Evolutionary conservation across 441 rosid genomes (phyloP).

Genomic region (Breynia disticha): DNA sequence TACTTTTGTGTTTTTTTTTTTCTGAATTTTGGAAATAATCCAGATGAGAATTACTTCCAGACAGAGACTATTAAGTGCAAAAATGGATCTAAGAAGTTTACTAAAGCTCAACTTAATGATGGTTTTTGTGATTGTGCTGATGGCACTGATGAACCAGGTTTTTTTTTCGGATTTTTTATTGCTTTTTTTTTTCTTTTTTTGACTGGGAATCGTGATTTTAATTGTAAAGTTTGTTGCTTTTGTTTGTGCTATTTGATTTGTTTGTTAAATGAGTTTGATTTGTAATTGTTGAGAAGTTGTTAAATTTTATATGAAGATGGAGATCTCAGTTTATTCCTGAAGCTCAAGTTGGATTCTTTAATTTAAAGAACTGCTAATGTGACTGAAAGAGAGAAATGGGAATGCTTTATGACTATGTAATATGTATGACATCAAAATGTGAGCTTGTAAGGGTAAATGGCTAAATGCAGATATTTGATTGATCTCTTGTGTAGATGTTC

Average conservation of each 20-base stretch:
- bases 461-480: no score
- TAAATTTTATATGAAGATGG: no score
- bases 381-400: no score
- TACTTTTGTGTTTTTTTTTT: neutral
- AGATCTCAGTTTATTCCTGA: no score
- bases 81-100: slow-evolving; percentile 76
- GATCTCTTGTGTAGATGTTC: no score
- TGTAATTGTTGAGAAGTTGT: no score
- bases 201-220: neutral
- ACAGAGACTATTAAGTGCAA: slow-evolving; percentile 52
- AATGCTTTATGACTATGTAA: no score
- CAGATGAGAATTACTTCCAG: slow-evolving; percentile 70
- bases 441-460: no score
- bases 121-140: slow-evolving; percentile 92
- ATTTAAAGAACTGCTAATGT: no score
- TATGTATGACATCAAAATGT: no score
- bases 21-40: slow-evolving; percentile 9
- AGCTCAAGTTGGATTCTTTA: no score
- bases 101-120: slow-evolving; percentile 69
- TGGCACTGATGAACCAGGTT: slow-evolving; percentile 91
- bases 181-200: neutral
- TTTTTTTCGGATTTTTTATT: neutral
- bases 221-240: neutral
- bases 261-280: neutral
- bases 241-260: neutral